Percentiles rank a stretch among this genome's conserved stretches.
phyloP scores from a whole-genome alignment of 2,329 filamentous ascomycete genomes.

The Colletotrichum caudatum region DNA sequence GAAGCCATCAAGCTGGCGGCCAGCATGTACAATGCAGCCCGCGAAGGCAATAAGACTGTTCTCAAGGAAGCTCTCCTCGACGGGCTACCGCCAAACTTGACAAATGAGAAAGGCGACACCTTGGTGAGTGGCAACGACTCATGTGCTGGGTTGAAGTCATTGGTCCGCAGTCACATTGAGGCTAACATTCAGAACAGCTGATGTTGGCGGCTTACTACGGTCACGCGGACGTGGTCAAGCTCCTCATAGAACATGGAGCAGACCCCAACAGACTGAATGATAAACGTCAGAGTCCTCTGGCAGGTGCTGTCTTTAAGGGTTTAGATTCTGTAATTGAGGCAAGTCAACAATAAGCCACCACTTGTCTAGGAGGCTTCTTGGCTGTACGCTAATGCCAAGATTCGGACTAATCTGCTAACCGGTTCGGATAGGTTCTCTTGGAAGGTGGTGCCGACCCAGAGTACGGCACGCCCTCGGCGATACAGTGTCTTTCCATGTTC shows the following conservation, averaged over 20 bases:
- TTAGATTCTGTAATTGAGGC: constrained; percentile 73
- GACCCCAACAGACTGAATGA: constrained; percentile 78
- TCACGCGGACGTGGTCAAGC: constrained; percentile 68
- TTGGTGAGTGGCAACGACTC: constrained; percentile 59
- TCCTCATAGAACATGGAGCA: constrained; percentile 72
- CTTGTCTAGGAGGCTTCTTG: background rate
- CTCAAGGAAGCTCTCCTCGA: constrained; percentile 73
- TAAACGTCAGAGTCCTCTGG: constrained; percentile 74
- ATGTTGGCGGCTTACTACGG: constrained; percentile 81
- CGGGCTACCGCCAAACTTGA: constrained; percentile 76
- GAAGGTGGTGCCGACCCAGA: constrained; percentile 67
- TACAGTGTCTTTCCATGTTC: constrained; percentile 63
- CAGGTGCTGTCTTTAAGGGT: constrained; percentile 79
- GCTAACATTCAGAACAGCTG: constrained; percentile 55
- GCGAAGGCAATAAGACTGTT: constrained; percentile 66
- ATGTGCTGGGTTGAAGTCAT: background rate
- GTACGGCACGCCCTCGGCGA: constrained; percentile 61
- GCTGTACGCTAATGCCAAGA: background rate
- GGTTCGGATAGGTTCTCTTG: constrained; percentile 55
- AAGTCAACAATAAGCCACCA: constrained; percentile 27
- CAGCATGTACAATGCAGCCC: constrained; percentile 75
- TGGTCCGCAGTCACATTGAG: background rate
- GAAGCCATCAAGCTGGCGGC: constrained; percentile 75
- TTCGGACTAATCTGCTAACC: background rate
- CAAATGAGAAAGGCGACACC: constrained; percentile 79